Conservation (phyloP, 257 asterid genomes). For the Perilla frutescens region DNA sequence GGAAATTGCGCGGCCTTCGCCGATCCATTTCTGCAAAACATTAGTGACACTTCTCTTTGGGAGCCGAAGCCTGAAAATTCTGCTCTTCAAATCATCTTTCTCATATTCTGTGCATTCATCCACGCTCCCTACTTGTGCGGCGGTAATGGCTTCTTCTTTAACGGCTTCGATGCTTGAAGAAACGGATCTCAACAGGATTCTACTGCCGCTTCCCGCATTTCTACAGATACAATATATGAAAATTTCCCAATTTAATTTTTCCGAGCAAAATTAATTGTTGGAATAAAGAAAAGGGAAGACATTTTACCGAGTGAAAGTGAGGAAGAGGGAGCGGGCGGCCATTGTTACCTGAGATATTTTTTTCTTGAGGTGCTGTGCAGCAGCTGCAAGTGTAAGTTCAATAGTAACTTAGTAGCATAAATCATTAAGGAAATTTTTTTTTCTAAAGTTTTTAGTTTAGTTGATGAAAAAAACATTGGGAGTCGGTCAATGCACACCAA, state of each 20-base stretch:
- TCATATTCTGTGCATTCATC: conserved; percentile 42
- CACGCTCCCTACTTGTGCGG: conserved; percentile 25
- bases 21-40: conserved; percentile 74
- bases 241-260: neutral
- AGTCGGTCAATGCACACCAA: too few relatives aligned
- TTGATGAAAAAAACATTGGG: too few relatives aligned
- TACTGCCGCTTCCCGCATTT: conserved; percentile 44
- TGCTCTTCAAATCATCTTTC: conserved; percentile 78
- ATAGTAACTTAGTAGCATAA: neutral
- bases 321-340: conserved; percentile 78
- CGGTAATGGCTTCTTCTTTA: conserved; percentile 34
- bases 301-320: conserved; percentile 59
- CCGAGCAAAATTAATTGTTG: neutral
- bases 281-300: neutral
- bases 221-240: conserved; percentile 20
- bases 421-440: too few relatives aligned
- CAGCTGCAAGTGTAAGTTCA: neutral
- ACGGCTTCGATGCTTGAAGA: conserved; percentile 55
- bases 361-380: neutral
- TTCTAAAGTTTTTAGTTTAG: too few relatives aligned
- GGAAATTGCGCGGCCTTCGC: conserved; percentile 63
- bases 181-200: conserved; percentile 53
- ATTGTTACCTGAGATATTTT: conserved; percentile 41
- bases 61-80: conserved; percentile 78
- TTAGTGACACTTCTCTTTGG: conserved; percentile 88